Conservation (phyloP, 1,139 yeast genomes). For the Tardiomyces blankii region DNA sequence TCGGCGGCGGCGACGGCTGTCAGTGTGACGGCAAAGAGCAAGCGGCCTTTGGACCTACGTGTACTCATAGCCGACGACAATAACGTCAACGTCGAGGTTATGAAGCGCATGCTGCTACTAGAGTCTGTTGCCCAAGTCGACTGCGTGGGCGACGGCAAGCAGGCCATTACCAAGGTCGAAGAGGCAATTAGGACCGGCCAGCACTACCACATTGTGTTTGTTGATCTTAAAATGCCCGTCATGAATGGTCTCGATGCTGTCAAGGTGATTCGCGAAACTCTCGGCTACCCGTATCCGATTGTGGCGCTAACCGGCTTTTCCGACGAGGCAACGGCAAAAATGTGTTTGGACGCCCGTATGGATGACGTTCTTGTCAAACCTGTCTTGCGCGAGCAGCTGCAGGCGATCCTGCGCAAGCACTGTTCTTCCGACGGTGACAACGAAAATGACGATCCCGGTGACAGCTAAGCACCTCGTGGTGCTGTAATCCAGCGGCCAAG, state of each 20-base stretch:
- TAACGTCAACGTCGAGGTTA: conserved; percentile 81
- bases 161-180: conserved; percentile 59
- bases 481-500: too few relatives aligned
- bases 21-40: too few relatives aligned
- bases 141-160: conserved; percentile 83
- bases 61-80: conserved; percentile 95
- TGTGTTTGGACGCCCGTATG: conserved; percentile 77
- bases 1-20: too few relatives aligned
- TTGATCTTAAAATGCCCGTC: conserved; percentile 97
- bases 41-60: conserved; percentile 11
- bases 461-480: too few relatives aligned
- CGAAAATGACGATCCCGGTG: too few relatives aligned
- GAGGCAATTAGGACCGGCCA: conserved; percentile 32
- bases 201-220: conserved; percentile 62
- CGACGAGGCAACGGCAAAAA: conserved; percentile 71
- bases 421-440: conserved; percentile 18
- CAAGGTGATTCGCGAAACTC: conserved; percentile 50
- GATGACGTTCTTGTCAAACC: conserved; percentile 84
- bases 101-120: conserved; percentile 66
- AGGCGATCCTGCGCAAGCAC: conserved; percentile 33
- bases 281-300: conserved; percentile 61
- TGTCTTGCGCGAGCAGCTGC: conserved; percentile 56
- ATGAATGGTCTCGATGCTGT: conserved; percentile 84
- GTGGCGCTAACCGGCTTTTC: conserved; percentile 94
- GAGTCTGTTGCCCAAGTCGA: conserved; percentile 67